Percentiles rank a stretch among this genome's conserved stretches.
Evolutionary conservation across 2,329 filamentous ascomycete species (phyloP).

Genomic region (Colletotrichum sublineola): DNA sequence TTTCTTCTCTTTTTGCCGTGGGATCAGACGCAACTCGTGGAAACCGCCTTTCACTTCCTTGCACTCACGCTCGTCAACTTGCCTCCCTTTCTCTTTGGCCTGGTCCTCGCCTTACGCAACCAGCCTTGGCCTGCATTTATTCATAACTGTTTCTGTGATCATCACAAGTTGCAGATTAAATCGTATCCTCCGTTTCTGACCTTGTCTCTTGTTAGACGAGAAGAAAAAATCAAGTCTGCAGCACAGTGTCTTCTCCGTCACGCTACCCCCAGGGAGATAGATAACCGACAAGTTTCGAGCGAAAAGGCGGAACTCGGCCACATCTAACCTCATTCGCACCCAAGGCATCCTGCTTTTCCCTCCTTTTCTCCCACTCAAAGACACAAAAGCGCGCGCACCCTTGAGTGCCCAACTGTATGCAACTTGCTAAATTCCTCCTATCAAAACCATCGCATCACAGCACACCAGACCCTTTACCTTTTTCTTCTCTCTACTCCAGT

Average conservation of each 20-base stretch:
- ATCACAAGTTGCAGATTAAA: conserved; percentile 1
- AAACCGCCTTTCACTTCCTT: neutral
- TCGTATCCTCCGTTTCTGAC: neutral
- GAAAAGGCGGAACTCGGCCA: conserved; percentile 42
- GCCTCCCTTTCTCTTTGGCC: neutral
- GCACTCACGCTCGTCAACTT: conserved; percentile 11
- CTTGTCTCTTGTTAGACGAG: conserved; percentile 12
- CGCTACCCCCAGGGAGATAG: conserved; percentile 36
- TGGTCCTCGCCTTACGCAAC: neutral
- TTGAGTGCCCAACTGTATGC: conserved; percentile 34
- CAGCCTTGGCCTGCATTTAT: conserved; percentile 3
- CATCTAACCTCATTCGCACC: conserved; percentile 38
- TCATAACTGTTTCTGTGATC: conserved; percentile 10
- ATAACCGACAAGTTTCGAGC: conserved; percentile 42
- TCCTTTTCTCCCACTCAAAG: conserved; percentile 5
- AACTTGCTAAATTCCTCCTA: conserved; percentile 28
- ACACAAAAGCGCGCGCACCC: conserved; percentile 2
- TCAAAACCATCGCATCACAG: conserved; percentile 1
- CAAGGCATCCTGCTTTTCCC: conserved; percentile 39
- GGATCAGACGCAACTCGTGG: conserved; percentile 14
- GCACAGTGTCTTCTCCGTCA: conserved; percentile 33
- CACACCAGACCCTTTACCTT: conserved; percentile 7
- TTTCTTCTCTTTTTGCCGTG: conserved; percentile 19
- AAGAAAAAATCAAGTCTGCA: conserved; percentile 10
- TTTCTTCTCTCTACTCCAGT: neutral